Evolutionary conservation across 208 protist genomes (phyloP), one percentile per base, ranked within the genome.

Genomic region (Trypanosoma congolense): DNA sequence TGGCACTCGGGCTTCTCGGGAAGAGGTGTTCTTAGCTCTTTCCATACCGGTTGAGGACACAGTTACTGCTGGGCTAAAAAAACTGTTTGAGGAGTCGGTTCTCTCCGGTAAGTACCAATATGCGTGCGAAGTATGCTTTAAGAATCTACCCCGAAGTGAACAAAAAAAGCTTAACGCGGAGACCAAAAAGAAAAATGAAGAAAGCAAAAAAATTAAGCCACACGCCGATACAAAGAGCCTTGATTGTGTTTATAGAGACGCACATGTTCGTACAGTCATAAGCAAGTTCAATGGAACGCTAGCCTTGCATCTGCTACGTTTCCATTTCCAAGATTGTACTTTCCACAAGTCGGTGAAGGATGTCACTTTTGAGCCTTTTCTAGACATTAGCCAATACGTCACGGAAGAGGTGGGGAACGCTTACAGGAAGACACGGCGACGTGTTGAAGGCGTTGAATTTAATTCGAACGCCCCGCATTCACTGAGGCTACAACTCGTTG

Each of bases 21-120:
- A 85, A 19, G 87, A 94, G 60, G 86, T 82, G 71, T 94, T 94
- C 55, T 91, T 90, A 80, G 73, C 81, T 9, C 72, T 94, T 38
- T 90, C 80, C 26, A 67, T 94, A 42, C 87, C 87, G 10, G 71
- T 89, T 29, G 71, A 77, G 42, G 61, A 69, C 31, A 81, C 73
- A 49, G 64, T 94, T 38, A 60, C 76, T 54, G 65, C 61, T 2
- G 78, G 87, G 8, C 29, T 94, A 18, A 46, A 61, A 19, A 70
- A 59, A 9, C 43, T 91, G 16, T 87, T 91, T 51, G 25, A 64
- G 21, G 42, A 71, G 6, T 56, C 56, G 12, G 45, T 71, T 10
- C 69, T 94, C 6, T 56, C 19, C 4, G 83, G 72, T 30, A 82
- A 83, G 18, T 71, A 91, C 41, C 68, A 73, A 36, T 94, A 94